Percentiles rank a stretch among this genome's conserved stretches.
Conservation (phyloP, 139 green algal genomes). For the Volvox reticuliferus region DNA sequence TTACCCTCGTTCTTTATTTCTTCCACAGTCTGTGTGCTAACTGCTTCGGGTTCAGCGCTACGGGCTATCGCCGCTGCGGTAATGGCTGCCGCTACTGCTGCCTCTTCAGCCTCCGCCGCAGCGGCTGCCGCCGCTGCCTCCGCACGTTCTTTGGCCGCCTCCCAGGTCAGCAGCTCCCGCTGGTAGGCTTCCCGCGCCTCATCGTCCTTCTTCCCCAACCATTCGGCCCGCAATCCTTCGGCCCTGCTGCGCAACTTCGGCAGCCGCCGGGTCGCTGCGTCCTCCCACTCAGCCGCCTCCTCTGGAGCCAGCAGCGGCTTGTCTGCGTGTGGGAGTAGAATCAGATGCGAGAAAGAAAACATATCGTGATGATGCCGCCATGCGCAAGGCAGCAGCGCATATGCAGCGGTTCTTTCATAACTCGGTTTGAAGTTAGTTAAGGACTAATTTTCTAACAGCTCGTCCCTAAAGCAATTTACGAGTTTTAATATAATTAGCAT, state of each 20-base stretch:
- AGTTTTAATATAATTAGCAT: too few relatives aligned
- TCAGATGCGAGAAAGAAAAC: too few relatives aligned
- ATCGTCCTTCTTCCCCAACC: conserved; percentile 4
- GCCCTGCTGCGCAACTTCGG: neutral
- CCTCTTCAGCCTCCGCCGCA: neutral
- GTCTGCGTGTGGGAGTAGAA: neutral
- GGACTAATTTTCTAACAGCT: too few relatives aligned
- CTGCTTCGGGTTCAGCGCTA: too few relatives aligned
- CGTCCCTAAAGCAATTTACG: too few relatives aligned
- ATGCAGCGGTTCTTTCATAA: too few relatives aligned
- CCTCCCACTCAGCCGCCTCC: neutral
- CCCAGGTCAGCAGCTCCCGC: conserved; percentile 11
- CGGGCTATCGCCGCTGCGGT: neutral
- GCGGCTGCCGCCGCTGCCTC: conserved; percentile 15
- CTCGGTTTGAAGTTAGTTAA: too few relatives aligned
- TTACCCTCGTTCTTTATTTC: conserved; percentile 27
- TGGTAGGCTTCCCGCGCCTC: conserved; percentile 3
- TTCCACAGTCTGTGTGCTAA: neutral
- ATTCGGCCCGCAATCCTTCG: neutral
- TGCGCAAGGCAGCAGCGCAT: too few relatives aligned
- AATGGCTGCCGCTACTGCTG: neutral
- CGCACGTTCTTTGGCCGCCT: conserved; percentile 11
- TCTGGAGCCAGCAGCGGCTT: neutral
- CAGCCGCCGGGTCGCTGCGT: neutral
- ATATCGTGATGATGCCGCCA: too few relatives aligned